These are phyloP conservation scores for Pseudoturritis turrita DNA, from an alignment of 345 rosid genomes.

Conservation along the genomic window DNA sequence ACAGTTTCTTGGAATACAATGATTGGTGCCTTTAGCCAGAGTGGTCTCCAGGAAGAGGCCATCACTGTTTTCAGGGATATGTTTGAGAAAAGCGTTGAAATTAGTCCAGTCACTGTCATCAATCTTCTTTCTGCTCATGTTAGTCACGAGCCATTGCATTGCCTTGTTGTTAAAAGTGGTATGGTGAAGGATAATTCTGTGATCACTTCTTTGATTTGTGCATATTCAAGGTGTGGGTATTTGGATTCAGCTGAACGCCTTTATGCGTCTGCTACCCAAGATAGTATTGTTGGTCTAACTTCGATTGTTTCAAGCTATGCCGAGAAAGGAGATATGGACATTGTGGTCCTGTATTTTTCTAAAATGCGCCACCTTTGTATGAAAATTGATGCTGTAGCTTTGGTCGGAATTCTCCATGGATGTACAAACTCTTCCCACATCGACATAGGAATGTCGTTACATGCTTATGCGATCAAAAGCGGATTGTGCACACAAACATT, in stretches of 20 bases:
- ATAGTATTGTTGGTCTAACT: constrained; percentile 58
- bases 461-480: constrained; percentile 53
- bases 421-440: constrained; percentile 35
- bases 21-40: constrained; percentile 63
- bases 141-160: constrained; percentile 41
- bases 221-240: constrained; percentile 45
- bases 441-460: constrained; percentile 50
- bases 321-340: constrained; percentile 45
- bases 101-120: constrained; percentile 53
- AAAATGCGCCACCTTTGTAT: constrained; percentile 41
- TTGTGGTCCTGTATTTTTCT: constrained; percentile 40
- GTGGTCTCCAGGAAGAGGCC: constrained; percentile 49
- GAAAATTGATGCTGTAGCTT: constrained; percentile 71
- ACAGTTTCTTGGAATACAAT: constrained; percentile 81
- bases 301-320: constrained; percentile 65
- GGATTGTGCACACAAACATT: constrained; percentile 47
- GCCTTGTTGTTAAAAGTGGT: constrained; percentile 55
- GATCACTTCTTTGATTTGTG: constrained; percentile 63
- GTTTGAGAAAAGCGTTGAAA: constrained; percentile 37
- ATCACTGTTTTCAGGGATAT: constrained; percentile 48
- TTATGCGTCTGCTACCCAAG: constrained; percentile 35
- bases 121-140: constrained; percentile 57
- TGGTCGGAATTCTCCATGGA: constrained; percentile 66
- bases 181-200: constrained; percentile 43
- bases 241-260: constrained; percentile 49